These are phyloP conservation scores for Venturia aucupariae DNA, from an alignment of 2,329 filamentous ascomycete genomes.

Conservation along the genomic window DNA sequence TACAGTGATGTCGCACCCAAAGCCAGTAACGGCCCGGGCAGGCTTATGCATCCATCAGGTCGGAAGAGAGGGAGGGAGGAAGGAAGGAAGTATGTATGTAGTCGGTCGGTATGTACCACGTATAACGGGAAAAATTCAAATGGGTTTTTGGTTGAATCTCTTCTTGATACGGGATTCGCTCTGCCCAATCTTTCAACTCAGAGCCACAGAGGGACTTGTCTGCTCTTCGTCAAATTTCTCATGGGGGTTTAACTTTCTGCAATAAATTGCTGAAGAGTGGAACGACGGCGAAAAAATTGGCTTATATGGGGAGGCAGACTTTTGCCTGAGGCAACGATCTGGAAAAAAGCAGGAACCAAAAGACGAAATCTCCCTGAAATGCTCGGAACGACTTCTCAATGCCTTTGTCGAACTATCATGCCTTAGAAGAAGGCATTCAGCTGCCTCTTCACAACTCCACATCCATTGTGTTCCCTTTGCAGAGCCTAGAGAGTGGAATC, in stretches of 20 bases:
- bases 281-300: not conserved
- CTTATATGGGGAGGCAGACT: not conserved
- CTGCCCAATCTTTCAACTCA: conserved; percentile 10
- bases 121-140: conserved; percentile 12
- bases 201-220: conserved; percentile 8
- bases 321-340: no score
- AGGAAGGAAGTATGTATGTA: not conserved
- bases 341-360: no score
- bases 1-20: not conserved
- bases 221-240: conserved; percentile 13
- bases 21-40: not conserved
- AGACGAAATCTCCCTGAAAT: no score
- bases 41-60: conserved; percentile 8
- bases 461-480: no score
- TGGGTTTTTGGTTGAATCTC: no score
- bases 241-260: conserved; percentile 9
- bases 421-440: no score
- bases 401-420: no score
- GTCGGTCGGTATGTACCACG: not conserved
- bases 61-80: not conserved
- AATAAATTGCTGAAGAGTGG: not conserved
- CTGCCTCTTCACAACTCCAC: no score
- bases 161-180: conserved; percentile 6
- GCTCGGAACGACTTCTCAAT: no score
- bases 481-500: no score